These are phyloP conservation scores for Hawksworthiomyces lignivorus DNA, from an alignment of 2,329 filamentous ascomycete species.

Conservation along the genomic window DNA sequence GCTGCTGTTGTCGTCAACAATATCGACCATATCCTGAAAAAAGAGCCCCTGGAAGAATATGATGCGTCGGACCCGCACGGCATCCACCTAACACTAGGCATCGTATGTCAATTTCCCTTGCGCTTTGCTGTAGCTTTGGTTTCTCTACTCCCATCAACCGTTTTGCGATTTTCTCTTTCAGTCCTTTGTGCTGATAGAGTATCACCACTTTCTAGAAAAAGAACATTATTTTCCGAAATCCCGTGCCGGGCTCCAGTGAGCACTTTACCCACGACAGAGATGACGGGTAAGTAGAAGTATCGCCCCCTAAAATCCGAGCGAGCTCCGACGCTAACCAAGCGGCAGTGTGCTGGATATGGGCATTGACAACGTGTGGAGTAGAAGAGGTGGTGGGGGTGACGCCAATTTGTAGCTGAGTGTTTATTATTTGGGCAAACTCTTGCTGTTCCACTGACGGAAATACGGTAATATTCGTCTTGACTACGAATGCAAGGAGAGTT, in stretches of 20 bases:
- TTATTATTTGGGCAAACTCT: too few species aligned
- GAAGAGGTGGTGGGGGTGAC: conserved; percentile 7
- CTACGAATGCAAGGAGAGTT: too few species aligned
- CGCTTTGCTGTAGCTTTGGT: too few species aligned
- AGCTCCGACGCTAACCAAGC: background rate
- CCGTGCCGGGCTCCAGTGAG: background rate
- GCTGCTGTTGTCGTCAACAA: conserved; percentile 11
- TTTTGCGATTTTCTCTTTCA: background rate
- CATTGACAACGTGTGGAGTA: conserved; percentile 9
- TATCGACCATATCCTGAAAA: conserved; percentile 10
- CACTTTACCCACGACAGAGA: background rate
- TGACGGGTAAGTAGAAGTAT: conserved; percentile 7
- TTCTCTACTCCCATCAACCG: too few species aligned
- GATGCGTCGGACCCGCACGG: conserved; percentile 5
- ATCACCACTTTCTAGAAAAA: conserved; percentile 5
- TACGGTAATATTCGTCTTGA: too few species aligned
- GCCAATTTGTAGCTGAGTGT: conserved; percentile 9
- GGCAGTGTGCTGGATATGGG: conserved; percentile 7
- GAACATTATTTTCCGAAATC: conserved; percentile 12
- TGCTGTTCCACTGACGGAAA: too few species aligned
- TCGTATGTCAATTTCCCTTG: conserved; percentile 1
- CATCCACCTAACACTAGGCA: conserved; percentile 12
- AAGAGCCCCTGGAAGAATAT: conserved; percentile 10
- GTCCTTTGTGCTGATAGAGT: background rate
- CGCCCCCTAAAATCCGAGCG: too few species aligned